phyloP scores from a whole-genome alignment of 2,329 filamentous ascomycete genomes.

The Aspergillus arachidicola region DNA sequence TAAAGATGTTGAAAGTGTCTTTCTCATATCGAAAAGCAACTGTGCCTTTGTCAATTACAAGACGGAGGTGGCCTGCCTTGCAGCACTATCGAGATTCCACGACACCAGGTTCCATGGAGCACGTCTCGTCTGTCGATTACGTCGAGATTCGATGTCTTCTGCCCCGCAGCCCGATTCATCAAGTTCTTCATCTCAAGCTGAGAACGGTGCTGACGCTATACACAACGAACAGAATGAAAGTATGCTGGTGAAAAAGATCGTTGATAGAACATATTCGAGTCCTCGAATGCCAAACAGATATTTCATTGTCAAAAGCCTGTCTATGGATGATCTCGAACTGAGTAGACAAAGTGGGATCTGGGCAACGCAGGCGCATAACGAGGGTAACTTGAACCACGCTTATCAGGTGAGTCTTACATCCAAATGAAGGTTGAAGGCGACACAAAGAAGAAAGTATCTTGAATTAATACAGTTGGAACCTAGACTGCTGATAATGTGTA shows the following conservation, averaged over 20 bases:
- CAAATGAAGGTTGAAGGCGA: background rate
- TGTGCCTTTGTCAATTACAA: conserved; percentile 97
- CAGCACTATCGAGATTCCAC: conserved; percentile 81
- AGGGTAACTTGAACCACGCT: conserved; percentile 77
- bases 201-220: conserved; percentile 17
- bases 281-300: conserved; percentile 69
- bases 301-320: conserved; percentile 92
- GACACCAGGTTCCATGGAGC: conserved; percentile 88
- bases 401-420: conserved; percentile 64
- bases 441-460: background rate
- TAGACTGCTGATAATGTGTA: conserved; percentile 83
- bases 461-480: background rate
- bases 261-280: conserved; percentile 8
- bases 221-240: background rate
- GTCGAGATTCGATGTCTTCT: conserved; percentile 56
- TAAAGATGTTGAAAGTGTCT: conserved; percentile 80
- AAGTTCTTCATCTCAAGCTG: conserved; percentile 43
- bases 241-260: background rate
- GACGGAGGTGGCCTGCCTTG: conserved; percentile 72
- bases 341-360: conserved; percentile 87
- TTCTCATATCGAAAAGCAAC: conserved; percentile 94
- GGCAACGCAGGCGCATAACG: conserved; percentile 94
- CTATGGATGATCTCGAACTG: conserved; percentile 82
- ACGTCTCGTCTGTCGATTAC: conserved; percentile 79
- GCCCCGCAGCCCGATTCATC: conserved; percentile 30